phyloP scores from a whole-genome alignment of 441 rosid genomes.

The Lepidium campestre region DNA sequence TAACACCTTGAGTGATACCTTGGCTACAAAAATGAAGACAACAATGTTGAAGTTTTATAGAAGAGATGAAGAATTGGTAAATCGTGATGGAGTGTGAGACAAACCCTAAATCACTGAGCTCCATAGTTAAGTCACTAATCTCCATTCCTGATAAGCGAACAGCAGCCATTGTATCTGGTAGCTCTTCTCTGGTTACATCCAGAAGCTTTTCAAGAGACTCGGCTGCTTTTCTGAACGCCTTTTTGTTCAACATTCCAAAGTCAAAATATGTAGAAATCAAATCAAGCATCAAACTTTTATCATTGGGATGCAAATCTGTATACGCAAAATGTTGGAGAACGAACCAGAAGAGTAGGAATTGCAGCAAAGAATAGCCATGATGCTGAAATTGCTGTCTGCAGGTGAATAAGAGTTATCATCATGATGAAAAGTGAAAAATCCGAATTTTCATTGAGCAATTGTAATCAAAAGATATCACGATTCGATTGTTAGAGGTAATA shows the following conservation, averaged over 20 bases:
- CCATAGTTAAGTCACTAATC: conserved; percentile 84
- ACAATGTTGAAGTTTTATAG: not conserved
- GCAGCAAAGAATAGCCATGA: conserved; percentile 83
- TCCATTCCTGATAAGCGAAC: conserved; percentile 86
- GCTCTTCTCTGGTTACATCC: conserved; percentile 83
- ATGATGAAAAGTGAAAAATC: not conserved
- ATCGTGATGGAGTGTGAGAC: conserved; percentile 8
- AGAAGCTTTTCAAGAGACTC: conserved; percentile 79
- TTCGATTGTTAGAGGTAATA: not conserved
- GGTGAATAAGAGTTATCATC: not conserved
- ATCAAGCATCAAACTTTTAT: not conserved
- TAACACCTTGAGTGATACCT: conserved; percentile 80
- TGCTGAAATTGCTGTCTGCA: conserved; percentile 72
- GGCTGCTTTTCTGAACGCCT: conserved; percentile 83
- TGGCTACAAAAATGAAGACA: conserved; percentile 38
- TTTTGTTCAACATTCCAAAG: not conserved
- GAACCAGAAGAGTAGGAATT: conserved; percentile 74
- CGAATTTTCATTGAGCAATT: not conserved
- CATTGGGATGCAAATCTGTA: not conserved
- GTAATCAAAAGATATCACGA: not conserved
- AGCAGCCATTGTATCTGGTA: conserved; percentile 93
- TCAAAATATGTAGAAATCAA: not conserved
- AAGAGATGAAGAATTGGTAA: not conserved
- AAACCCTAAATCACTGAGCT: conserved; percentile 84
- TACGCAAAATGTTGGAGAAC: not conserved